Evolutionary conservation across 2,329 filamentous ascomycete genomes (phyloP), one percentile per base, ranked within the genome.

Genomic region (Fusarium protoensiforme): DNA sequence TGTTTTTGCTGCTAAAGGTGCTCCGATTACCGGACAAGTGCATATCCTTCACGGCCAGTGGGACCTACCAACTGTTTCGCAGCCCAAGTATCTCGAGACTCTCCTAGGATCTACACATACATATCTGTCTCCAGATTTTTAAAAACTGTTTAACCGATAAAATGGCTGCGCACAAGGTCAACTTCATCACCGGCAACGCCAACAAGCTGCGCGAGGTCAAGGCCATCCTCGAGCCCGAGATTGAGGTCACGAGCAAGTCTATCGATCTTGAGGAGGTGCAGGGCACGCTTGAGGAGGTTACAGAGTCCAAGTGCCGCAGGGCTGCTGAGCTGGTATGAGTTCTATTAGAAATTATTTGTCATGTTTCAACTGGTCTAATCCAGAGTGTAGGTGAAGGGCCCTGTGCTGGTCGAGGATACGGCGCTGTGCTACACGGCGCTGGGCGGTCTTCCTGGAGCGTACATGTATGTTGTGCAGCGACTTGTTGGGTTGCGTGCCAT

Each of bases 121-220:
- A 24, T n/a, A 1, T n/a, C 11, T 24, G 29, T 8, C 13, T 38
- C 14, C 20, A 4, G 5, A 14, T n/a, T 18, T 59, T 24, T 14
- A 7, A 24, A n/a, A 16, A 3, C 31, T 56, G 5, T 36, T 36
- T 43, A 27, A 77, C 35, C 31, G 35, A 36, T 36, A 33, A 69
- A 61, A 88, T 88, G 85, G 81, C 84, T 57, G 80, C 81, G 5
- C 78, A 81, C 7, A 75, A 65, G 43, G 83, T 99, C 74, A 95
- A 97, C 84, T 99, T 99, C 86, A 97, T 99, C 81, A 98, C 96
- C 2, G 93, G 96, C 83, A 99, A 99, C 84, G 91, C 92, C 79
- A 97, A 98, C 86, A 99, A 99, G 86, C 89, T 99, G 64, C 86
- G 88, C 65, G 96, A 99, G 85, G 95, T 98, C 75, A 91, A 93